Conservation (phyloP, 192 early-diverging fungal genomes). For the Coemansia sp. region DNA sequence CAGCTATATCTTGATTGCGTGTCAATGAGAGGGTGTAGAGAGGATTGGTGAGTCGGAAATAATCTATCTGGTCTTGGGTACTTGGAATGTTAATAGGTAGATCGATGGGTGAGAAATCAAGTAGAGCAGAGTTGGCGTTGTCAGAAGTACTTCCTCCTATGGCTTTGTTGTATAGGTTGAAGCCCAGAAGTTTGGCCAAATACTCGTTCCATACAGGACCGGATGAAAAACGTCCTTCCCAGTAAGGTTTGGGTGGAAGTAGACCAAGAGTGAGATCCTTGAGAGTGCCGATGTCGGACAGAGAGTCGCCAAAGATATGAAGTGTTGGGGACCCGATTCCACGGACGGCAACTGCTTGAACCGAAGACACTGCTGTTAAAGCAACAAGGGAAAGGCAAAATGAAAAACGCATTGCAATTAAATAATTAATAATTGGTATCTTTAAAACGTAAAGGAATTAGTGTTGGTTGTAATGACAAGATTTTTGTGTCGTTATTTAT, state of each 20-base stretch:
- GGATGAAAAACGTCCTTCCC: slow-evolving; percentile 21
- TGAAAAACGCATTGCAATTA: background rate
- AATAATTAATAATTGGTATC: background rate
- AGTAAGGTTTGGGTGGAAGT: slow-evolving; percentile 18
- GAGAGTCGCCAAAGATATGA: slow-evolving; percentile 31
- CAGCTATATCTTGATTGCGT: slow-evolving; percentile 2
- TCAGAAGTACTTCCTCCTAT: slow-evolving; percentile 12
- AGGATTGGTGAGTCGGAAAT: background rate
- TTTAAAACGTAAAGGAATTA: too few relatives aligned
- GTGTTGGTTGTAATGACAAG: too few relatives aligned
- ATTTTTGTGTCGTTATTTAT: too few relatives aligned
- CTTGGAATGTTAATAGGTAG: slow-evolving; percentile 20
- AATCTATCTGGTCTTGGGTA: slow-evolving; percentile 19
- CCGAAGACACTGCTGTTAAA: background rate
- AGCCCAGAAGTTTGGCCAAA: slow-evolving; percentile 4
- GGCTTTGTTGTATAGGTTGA: slow-evolving; percentile 14
- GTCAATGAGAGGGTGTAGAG: background rate
- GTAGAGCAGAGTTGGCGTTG: background rate
- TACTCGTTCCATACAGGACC: slow-evolving; percentile 36
- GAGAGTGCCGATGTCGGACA: slow-evolving; percentile 25
- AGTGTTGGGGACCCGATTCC: slow-evolving; percentile 4
- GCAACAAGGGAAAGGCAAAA: background rate
- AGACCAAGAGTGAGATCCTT: slow-evolving; percentile 16
- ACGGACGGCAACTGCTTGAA: slow-evolving; percentile 2
- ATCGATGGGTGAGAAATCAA: slow-evolving; percentile 11